Evolutionary conservation across 331 rosid genomes (phyloP), one percentile per base, ranked within the genome.

Genomic region (Telfairia occidentalis): DNA sequence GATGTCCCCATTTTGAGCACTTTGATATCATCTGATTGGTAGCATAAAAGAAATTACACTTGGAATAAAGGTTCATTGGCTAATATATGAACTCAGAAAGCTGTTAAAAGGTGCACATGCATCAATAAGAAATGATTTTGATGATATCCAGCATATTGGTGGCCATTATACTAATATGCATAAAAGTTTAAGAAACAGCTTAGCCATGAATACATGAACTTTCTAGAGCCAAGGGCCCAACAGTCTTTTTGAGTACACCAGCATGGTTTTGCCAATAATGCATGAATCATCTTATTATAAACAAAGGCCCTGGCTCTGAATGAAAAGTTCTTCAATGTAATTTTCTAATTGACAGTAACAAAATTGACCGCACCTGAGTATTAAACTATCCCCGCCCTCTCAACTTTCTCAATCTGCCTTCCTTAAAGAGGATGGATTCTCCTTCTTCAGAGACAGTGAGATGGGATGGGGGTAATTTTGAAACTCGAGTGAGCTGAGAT

Each of bases 181-280:
- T 11, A 21, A 23, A 65, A 21, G 45, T n/a, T 28, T n/a, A 40
- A 53, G n/a, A 63, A 35, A 15, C 16, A 63, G 71, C n/a, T n/a
- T 34, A 63, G 48, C 18, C 46, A 3, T 21, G 59, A 53, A 53
- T 21, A 21, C 59, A 19, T 19, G 29, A 21, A 29, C 13, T 61
- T 67, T 67, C 74, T 12, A 67, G 54, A 45, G 54, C 54, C 53
- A 67, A 24, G 54, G n/a, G n/a, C n/a, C n/a, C n/a, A n/a, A n/a
- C n/a, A 67, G 10, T 46, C 50, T 19, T 38, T 67, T 61, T 3
- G 3, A 67, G 54, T 42, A 46, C 10, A 67, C 21, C 74, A 42
- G 35, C 37, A 67, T 10, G 21, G 28, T 24, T 23, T 67, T 42
- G 54, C 21, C 24, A 42, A 7, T 7, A 15, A 67, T 28, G 29